Percentiles rank a stretch among this genome's conserved stretches.
Conservation (phyloP, 139 green algal species). For the Asterochloris erici region DNA sequence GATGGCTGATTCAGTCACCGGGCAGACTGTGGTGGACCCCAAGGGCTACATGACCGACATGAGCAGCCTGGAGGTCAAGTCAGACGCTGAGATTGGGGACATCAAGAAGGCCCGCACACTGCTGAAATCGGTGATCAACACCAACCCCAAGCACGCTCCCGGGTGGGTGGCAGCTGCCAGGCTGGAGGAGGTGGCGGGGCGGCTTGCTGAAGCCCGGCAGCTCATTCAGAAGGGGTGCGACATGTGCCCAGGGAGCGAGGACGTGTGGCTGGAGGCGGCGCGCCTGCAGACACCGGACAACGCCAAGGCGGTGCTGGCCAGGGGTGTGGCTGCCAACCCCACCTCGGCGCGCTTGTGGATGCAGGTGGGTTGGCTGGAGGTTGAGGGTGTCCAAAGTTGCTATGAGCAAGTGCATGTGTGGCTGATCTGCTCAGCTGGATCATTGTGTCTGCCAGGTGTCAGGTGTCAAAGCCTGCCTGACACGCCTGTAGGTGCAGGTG, state of each 20-base stretch:
- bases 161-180: conserved; percentile 95
- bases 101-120: conserved; percentile 98
- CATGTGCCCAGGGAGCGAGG: conserved; percentile 89
- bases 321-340: conserved; percentile 79
- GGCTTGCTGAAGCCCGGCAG: conserved; percentile 52
- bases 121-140: conserved; percentile 93
- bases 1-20: conserved; percentile 86
- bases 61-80: conserved; percentile 67
- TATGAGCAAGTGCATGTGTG: not conserved
- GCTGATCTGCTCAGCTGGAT: not conserved
- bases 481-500: too few species aligned
- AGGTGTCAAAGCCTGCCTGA: too few species aligned
- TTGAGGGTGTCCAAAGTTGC: not conserved
- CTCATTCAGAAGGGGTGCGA: conserved; percentile 84
- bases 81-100: conserved; percentile 92
- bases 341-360: conserved; percentile 91
- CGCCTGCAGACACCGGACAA: conserved; percentile 76
- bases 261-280: conserved; percentile 97
- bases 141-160: conserved; percentile 94
- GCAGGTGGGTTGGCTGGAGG: conserved; percentile 22
- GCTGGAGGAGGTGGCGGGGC: conserved; percentile 57
- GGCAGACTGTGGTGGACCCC: conserved; percentile 95
- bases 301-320: conserved; percentile 85
- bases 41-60: conserved; percentile 99
- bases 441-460: too few species aligned